Evolutionary conservation across 345 rosid genomes (phyloP), one percentile per base, ranked within the genome.

Genomic region (Camelina neglecta): DNA sequence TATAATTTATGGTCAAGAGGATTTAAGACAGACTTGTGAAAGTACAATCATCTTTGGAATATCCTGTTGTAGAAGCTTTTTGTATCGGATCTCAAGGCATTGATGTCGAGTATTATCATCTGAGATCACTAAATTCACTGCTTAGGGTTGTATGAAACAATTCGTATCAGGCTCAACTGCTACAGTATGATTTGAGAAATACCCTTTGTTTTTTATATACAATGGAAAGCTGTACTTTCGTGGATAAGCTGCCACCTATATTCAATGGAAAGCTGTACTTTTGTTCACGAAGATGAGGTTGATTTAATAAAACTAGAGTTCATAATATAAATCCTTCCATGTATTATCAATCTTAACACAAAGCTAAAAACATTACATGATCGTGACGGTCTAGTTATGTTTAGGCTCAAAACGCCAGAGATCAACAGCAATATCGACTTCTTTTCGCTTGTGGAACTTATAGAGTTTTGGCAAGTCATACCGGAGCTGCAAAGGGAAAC

Each of bases 331-430:
- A 33, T 65, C 70, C 23, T 54, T 64, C 12, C 23, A 48, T 29
- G 21, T 48, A 58, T 23, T 29, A 44, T 23, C 31, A 69, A 4
- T 61, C 42, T 65, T 57, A 74, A 36, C 72, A 35, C 50, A 51
- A 59, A 64, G 23, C 66, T 29, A 29, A 5, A 56, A 71, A 49
- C 44, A 58, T 65, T 61, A 29, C 73, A 56, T 9, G 68, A 68
- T 11, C 11, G 7, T 61, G 35, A 24, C 15, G 23, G 23, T 54
- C 50, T 75, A 80, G 51, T 39, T 81, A 41, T 57, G 68, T 74
- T 54, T 78, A 41, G 98, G 98, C 33, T 78, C 95, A 77, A 93
- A 91, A 45, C 97, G 91, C 98, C 97, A 94, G 41, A 94, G 97
- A 83, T 94, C 97, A 54, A 94, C 98, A 0, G 93, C 91, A 35